Evolutionary conservation across 2,329 filamentous ascomycete species (phyloP), one percentile per base, ranked within the genome.

Genomic region (Diaporthe caulivora): DNA sequence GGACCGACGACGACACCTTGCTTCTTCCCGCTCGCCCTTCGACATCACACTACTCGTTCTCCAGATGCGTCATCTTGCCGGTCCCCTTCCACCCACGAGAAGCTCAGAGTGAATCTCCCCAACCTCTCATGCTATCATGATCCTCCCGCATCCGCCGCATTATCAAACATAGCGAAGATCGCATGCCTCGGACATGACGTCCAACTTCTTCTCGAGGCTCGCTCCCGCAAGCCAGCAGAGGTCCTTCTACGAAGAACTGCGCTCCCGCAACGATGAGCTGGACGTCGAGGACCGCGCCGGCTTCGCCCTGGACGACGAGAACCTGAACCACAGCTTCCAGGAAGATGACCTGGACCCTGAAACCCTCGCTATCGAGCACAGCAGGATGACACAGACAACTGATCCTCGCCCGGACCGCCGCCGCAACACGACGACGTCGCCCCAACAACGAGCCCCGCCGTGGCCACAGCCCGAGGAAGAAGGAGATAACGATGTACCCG

Each of bases 401-500:
- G 70, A 71, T 29, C 51, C 47, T 34, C 70, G 70, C 18, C 40
- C 51, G 54, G 76, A 4, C 75, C 75, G 53, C 57, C 80, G 11
- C 77, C 76, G 60, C 37, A 57, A 68, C 55, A 72, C 31, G 47
- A 49, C 21, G 26, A 67, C 53, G 34, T 21, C 68, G 17, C 54
- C 34, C 21, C 57, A 53, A 69, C 49, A 37, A n/a, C 47, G 37
- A 10, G 54, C 64, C 31, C 26, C 67, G 42, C 21, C 47, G 44
- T 83, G 81, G 81, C 74, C 79, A 24, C 72, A 76, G 31, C 78
- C 85, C 21, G 87, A 90, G 40, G 87, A 89, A 3, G 87, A 89
- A 40, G 82, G 80, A 7, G 87, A 89, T 71, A 90, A 92, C 71
- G 91, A 92, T 77, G 91, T 92, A 0, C 91, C 91, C 0, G 88